Percentiles rank a stretch among this genome's conserved stretches.
These are phyloP conservation scores for Annulohypoxylon maeteangense DNA, from an alignment of 495 filamentous ascomycete genomes.

Conservation along the genomic window DNA sequence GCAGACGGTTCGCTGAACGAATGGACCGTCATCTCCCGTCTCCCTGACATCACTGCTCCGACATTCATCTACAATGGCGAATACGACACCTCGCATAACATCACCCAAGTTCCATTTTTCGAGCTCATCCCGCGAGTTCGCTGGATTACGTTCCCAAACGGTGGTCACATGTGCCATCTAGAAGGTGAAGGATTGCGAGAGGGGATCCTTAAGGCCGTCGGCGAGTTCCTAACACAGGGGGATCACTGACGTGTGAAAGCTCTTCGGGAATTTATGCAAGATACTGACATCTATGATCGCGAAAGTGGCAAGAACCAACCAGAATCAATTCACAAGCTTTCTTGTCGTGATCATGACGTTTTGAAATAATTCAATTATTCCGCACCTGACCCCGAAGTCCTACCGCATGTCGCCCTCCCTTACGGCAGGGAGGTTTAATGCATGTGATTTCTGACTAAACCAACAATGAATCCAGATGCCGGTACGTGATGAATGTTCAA, in stretches of 20 bases:
- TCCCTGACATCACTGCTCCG: slow-evolving; percentile 51
- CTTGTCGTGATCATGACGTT: too few relatives aligned
- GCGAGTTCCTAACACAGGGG: slow-evolving; percentile 41
- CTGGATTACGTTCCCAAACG: slow-evolving; percentile 57
- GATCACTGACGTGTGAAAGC: not conserved
- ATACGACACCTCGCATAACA: slow-evolving; percentile 59
- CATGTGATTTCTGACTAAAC: too few relatives aligned
- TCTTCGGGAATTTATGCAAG: not conserved
- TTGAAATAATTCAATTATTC: too few relatives aligned
- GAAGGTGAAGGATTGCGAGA: slow-evolving; percentile 52
- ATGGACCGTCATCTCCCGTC: slow-evolving; percentile 49
- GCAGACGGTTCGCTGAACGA: slow-evolving; percentile 52
- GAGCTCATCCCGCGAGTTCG: slow-evolving; percentile 55
- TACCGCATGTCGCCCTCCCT: too few relatives aligned
- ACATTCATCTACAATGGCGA: slow-evolving; percentile 61
- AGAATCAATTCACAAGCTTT: too few relatives aligned
- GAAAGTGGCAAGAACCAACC: too few relatives aligned
- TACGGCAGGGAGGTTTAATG: too few relatives aligned
- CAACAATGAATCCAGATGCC: too few relatives aligned
- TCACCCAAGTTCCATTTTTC: slow-evolving; percentile 57
- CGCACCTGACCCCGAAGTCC: too few relatives aligned
- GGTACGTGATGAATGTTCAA: too few relatives aligned
- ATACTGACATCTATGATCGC: too few relatives aligned
- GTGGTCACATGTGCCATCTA: slow-evolving; percentile 58
- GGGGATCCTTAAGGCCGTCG: slow-evolving; percentile 48